Evolutionary conservation across 208 protist species (phyloP).

Genomic region (Acanthamoeba royreba): DNA sequence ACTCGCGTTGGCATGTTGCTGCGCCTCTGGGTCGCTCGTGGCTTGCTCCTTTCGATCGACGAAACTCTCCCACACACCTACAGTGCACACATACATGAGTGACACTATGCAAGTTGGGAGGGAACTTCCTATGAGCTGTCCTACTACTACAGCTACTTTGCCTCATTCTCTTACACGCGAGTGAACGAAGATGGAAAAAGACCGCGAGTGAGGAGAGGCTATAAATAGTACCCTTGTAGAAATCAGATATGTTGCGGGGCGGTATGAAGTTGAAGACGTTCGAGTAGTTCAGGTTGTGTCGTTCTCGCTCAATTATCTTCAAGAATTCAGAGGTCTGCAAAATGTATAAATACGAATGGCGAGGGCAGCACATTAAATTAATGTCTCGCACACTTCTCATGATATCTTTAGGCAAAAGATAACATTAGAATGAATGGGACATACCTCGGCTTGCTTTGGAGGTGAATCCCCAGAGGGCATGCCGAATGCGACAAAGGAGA

Average conservation of each 20-base stretch:
- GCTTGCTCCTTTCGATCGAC: background rate
- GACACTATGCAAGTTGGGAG: no score
- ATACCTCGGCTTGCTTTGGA: background rate
- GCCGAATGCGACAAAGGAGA: background rate
- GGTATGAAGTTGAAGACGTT: constrained; percentile 23
- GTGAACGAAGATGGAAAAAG: no score
- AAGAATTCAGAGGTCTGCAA: background rate
- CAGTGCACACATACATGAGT: background rate
- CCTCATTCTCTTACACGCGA: no score
- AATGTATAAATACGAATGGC: no score
- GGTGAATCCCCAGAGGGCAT: background rate
- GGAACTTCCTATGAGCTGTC: no score
- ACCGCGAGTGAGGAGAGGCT: no score
- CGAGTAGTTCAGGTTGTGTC: background rate
- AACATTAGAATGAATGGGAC: background rate
- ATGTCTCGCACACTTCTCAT: no score
- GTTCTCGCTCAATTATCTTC: background rate
- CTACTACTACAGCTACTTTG: no score
- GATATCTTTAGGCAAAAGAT: no score
- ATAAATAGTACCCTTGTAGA: background rate
- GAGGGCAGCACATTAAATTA: no score
- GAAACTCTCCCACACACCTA: background rate
- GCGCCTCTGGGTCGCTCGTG: no score
- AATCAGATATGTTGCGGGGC: constrained; percentile 1
- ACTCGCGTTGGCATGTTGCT: no score